Base-by-base conservation (phyloP, 2,329 filamentous ascomycete species). In the Paracoccidioides lutzii region DNA sequence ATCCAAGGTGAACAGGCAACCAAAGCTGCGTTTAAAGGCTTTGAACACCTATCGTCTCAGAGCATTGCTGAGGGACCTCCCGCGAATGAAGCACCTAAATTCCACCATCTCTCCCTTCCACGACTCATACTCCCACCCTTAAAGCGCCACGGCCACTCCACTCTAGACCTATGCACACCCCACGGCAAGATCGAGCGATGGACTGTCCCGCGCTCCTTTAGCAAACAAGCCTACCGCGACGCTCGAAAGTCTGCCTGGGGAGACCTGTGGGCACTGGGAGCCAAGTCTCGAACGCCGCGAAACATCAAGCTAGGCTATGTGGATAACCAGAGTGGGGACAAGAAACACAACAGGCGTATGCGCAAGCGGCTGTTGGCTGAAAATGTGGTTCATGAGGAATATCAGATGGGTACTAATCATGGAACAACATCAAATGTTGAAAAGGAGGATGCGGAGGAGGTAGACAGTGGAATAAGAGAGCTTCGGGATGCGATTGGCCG, bases 261-360 rank as follows among this genome's bases (percentile, higher is more conserved):
- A 42, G 93, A 97, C 68, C 76, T 97, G 8, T 98, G 93, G 93
- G 90, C 91, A 0, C 76, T 97, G 0, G 93, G 93, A 0, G 91
- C 90, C 28, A 97, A 97, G 77, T 94, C 89, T 0, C 79, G 89
- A 10, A 79, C 86, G 3, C 66, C 71, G 2, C 76, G 87, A 49
- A 76, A 74, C 12, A 73, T 87, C 45, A 80, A 83, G 6, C 71
- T 86, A 3, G 87, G 87, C 3, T 67, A 65, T 53, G 69, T 64
- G 63, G 69, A 63, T 58, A 73, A 69, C 59, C 72, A 67, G 71
- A 61, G 55, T 71, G 63, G 66, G 73, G 65, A 66, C 71, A 61
- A 55, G 66, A 60, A 59, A 70, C 54, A 66, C 68, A 61, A 52
- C 8, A 52, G 41, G 40, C 52, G 44, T 22, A 6, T 28, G 42